Evolutionary conservation across 106 monocot genomes (phyloP).

Genomic region (Allium cepa): DNA sequence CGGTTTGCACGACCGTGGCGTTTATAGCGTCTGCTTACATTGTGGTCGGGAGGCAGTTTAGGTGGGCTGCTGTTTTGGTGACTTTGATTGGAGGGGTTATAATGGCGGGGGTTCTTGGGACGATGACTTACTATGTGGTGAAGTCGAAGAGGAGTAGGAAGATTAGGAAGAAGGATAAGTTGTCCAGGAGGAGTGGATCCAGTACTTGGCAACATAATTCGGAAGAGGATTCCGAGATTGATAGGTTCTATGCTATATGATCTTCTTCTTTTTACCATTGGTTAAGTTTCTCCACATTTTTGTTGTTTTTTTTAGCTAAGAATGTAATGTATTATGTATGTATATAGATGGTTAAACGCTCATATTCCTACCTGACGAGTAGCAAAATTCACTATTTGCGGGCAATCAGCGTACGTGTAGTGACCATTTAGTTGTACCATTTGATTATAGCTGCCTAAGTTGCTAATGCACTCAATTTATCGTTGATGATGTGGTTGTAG

Average conservation of each 20-base stretch:
- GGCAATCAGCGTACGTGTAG: no score
- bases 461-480: no score
- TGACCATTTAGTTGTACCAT: no score
- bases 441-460: no score
- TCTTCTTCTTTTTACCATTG: not conserved
- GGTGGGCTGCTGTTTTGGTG: conserved; percentile 24
- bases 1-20: conserved; percentile 28
- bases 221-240: conserved; percentile 19
- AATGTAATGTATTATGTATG: no score
- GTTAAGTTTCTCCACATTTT: no score
- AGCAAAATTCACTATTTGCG: no score
- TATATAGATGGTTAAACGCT: no score
- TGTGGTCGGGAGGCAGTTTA: conserved; percentile 15
- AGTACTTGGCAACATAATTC: conserved; percentile 24
- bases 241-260: conserved; percentile 28
- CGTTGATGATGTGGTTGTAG: no score
- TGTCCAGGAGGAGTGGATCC: conserved; percentile 21
- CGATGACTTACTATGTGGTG: conserved; percentile 30
- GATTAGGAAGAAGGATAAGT: conserved; percentile 27
- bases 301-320: no score
- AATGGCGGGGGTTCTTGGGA: conserved; percentile 26
- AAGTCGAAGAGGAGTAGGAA: conserved; percentile 20
- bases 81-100: conserved; percentile 28
- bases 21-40: conserved; percentile 25
- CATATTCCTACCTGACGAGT: no score